Evolutionary conservation across 2,329 filamentous ascomycete species (phyloP).

Genomic region (Cladosporium sp.): DNA sequence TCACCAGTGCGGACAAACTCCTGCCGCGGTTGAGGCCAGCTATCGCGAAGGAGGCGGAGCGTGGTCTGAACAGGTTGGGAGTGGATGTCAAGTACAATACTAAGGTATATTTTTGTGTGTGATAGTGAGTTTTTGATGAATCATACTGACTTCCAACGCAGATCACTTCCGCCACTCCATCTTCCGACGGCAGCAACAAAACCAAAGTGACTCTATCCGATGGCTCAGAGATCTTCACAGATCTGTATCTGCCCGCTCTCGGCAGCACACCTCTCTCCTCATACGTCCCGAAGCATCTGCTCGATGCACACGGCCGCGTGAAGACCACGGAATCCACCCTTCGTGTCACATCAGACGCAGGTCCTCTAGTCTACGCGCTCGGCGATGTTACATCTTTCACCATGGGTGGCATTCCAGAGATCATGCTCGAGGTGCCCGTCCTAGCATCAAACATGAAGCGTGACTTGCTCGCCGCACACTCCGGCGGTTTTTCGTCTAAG

Average conservation of each 20-base stretch:
- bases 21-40: constrained; percentile 42
- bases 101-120: constrained; percentile 30
- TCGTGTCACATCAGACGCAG: constrained; percentile 41
- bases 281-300: constrained; percentile 49
- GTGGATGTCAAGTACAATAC: constrained; percentile 43
- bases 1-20: constrained; percentile 41
- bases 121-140: background rate
- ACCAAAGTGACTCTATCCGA: constrained; percentile 30
- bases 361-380: constrained; percentile 44
- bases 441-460: constrained; percentile 45
- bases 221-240: constrained; percentile 47
- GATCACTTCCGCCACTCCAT: constrained; percentile 15
- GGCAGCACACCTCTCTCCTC: constrained; percentile 52
- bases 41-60: constrained; percentile 43
- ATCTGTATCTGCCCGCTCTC: constrained; percentile 53
- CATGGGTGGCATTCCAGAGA: constrained; percentile 40
- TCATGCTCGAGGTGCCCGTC: constrained; percentile 39
- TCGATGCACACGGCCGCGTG: constrained; percentile 49
- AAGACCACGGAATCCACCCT: constrained; percentile 45
- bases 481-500: constrained; percentile 23
- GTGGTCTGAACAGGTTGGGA: constrained; percentile 44
- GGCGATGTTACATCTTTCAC: constrained; percentile 46
- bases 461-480: constrained; percentile 38
- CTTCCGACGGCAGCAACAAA: constrained; percentile 26
- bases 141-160: background rate